Percentiles rank a stretch among this genome's conserved stretches.
Conservation (phyloP, 2,329 filamentous ascomycete species). For the Sphaerulina vaccinii region DNA sequence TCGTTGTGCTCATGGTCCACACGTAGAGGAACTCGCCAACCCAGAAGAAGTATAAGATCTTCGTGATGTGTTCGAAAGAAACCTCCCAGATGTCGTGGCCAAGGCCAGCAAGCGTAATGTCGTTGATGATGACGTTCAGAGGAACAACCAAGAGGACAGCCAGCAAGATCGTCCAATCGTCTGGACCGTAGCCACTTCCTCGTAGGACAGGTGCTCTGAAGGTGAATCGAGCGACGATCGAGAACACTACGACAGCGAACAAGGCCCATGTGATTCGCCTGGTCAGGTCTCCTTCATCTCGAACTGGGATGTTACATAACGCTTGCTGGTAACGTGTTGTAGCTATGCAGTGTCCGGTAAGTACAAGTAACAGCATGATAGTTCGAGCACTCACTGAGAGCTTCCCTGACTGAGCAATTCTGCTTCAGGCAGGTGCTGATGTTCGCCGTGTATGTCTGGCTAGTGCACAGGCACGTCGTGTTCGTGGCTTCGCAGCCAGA, state of each 20-base stretch:
- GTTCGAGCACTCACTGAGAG: background rate
- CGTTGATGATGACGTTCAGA: slow-evolving; percentile 2
- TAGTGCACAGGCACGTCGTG: slow-evolving; percentile 4
- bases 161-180: slow-evolving; percentile 13
- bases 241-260: background rate
- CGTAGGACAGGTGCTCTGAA: slow-evolving; percentile 5
- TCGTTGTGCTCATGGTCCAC: slow-evolving; percentile 15
- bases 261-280: slow-evolving; percentile 3
- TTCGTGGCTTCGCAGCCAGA: slow-evolving; percentile 18
- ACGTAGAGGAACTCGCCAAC: slow-evolving; percentile 15
- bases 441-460: background rate
- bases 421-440: slow-evolving; percentile 7
- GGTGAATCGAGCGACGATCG: slow-evolving; percentile 9
- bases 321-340: slow-evolving; percentile 2
- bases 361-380: background rate
- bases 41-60: slow-evolving; percentile 16
- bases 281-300: slow-evolving; percentile 3
- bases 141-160: slow-evolving; percentile 6
- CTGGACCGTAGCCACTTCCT: slow-evolving; percentile 11
- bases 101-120: slow-evolving; percentile 2
- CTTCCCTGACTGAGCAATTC: slow-evolving; percentile 13
- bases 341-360: background rate
- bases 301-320: slow-evolving; percentile 6
- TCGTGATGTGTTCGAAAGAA: slow-evolving; percentile 6
- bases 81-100: slow-evolving; percentile 15